These are phyloP conservation scores for Thuidium tamariscinum DNA, from an alignment of 225 moss, liverwort and hornwort genomes.

Conservation along the genomic window DNA sequence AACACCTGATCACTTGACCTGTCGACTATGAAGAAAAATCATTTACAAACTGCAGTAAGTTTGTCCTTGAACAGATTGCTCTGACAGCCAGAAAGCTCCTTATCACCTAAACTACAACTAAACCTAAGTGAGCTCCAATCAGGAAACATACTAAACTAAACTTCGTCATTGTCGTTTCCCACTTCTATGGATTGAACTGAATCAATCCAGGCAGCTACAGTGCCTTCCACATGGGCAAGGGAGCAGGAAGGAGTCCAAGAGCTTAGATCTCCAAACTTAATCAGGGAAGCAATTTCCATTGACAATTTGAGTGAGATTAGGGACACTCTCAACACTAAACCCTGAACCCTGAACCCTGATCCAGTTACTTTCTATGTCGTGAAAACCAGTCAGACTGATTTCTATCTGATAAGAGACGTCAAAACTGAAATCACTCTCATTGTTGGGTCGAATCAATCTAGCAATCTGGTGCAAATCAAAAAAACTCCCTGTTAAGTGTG, in stretches of 20 bases:
- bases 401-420: neutral
- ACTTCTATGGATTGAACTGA: neutral
- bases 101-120: neutral
- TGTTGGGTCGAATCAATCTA: neutral
- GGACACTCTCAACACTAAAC: neutral
- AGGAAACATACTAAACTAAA: neutral
- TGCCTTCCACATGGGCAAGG: neutral
- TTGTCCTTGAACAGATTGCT: neutral
- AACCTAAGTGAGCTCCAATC: neutral
- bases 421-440: neutral
- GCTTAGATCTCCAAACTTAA: neutral
- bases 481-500: neutral
- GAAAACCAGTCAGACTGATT: neutral
- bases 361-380: no score
- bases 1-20: neutral
- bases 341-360: neutral
- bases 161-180: slow-evolving; percentile 13
- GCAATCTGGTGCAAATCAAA: neutral
- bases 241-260: neutral
- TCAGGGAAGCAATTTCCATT: neutral
- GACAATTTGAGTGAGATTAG: neutral
- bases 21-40: neutral
- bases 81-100: neutral
- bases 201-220: neutral
- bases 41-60: neutral